Evolutionary conservation across 129 eudicot genomes (phyloP).

Genomic region (Mikania micrantha): DNA sequence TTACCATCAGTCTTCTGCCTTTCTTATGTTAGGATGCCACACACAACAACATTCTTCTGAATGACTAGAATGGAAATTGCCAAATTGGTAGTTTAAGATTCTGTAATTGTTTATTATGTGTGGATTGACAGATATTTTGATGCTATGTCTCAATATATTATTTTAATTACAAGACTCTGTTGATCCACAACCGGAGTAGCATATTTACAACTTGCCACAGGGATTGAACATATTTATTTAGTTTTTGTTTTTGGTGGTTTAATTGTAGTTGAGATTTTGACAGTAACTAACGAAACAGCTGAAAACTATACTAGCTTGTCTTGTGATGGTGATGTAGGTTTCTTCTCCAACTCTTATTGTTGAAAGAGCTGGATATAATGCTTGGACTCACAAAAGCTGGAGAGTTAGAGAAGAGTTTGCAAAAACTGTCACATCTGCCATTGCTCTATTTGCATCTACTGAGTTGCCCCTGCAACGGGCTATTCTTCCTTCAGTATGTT

Average conservation of each 20-base stretch:
- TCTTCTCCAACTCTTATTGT: slow-evolving; percentile 98
- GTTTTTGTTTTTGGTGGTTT: background rate
- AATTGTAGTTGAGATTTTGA: slow-evolving; percentile 5
- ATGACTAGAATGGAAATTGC: background rate
- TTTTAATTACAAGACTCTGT: background rate
- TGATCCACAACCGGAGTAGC: background rate
- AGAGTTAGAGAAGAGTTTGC: slow-evolving; percentile 97
- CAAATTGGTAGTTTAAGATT: background rate
- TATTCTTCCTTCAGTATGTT: slow-evolving; percentile 88
- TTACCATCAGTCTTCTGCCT: background rate
- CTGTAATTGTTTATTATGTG: background rate
- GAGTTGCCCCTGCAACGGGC: slow-evolving; percentile 97
- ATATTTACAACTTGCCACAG: background rate
- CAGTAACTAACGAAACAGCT: background rate
- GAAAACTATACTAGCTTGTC: slow-evolving; percentile 10
- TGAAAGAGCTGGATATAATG: slow-evolving; percentile 95
- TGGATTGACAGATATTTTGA: background rate
- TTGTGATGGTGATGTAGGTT: slow-evolving; percentile 51
- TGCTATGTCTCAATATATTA: background rate
- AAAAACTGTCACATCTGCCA: slow-evolving; percentile 91
- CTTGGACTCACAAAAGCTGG: slow-evolving; percentile 97
- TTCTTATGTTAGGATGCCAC: background rate
- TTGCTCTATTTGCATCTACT: slow-evolving; percentile 85
- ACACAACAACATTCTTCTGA: background rate
- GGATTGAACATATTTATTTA: background rate